phyloP scores from a whole-genome alignment of 2,329 filamentous ascomycete genomes.

The Drechslerella stenobrocha region DNA sequence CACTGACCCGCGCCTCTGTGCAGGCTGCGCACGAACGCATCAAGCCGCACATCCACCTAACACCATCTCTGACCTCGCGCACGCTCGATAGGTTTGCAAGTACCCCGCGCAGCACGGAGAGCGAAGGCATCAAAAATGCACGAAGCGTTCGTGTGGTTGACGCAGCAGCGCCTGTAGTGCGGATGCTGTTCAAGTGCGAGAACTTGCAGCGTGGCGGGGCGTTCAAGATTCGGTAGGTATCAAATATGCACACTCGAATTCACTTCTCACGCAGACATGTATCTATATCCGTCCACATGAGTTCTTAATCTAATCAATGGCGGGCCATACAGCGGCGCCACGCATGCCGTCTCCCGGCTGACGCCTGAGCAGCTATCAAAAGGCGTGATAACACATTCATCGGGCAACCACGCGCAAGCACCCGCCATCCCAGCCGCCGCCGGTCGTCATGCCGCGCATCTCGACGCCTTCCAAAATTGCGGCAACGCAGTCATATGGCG shows the following conservation, averaged over 20 bases:
- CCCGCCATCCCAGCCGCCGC: conserved; percentile 73
- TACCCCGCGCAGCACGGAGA: conserved; percentile 64
- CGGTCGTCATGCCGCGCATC: conserved; percentile 88
- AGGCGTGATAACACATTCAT: conserved; percentile 47
- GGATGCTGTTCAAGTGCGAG: conserved; percentile 93
- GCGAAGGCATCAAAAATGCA: conserved; percentile 61
- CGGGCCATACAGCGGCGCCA: conserved; percentile 41
- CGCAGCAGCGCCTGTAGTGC: conserved; percentile 68
- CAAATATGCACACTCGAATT: conserved; percentile 72
- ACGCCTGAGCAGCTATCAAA: conserved; percentile 11
- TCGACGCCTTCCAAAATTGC: conserved; percentile 83
- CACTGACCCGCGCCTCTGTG: conserved; percentile 74
- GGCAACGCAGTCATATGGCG: conserved; percentile 76
- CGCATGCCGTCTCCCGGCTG: conserved; percentile 20
- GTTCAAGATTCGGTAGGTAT: conserved; percentile 90
- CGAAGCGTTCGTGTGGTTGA: conserved; percentile 59
- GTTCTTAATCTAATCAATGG: no score
- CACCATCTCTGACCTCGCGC: conserved; percentile 77
- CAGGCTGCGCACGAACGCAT: conserved; percentile 72
- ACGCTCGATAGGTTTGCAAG: conserved; percentile 77
- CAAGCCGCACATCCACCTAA: conserved; percentile 74
- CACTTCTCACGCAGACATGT: conserved; percentile 55
- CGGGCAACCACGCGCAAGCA: conserved; percentile 93
- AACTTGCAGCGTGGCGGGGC: conserved; percentile 88
- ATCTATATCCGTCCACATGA: no score